A percentile compares a stretch with the other conserved stretches of the same genome.
phyloP scores from a whole-genome alignment of 805 yeast genomes.

The Lipomyces chichibuensis region DNA sequence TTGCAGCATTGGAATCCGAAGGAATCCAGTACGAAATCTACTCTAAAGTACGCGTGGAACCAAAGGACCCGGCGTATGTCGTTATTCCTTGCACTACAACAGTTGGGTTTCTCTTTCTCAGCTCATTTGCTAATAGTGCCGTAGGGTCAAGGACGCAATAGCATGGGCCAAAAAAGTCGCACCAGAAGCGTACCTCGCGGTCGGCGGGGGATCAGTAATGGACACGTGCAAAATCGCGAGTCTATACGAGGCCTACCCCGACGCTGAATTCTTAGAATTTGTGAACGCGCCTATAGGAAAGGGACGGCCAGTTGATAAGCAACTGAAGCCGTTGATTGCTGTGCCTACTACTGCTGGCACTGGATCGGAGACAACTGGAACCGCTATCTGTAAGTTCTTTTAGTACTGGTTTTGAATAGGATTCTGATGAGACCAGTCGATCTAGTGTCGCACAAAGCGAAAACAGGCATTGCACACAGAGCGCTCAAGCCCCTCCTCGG shows the following conservation, averaged over 20 bases:
- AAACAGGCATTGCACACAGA: constrained; percentile 52
- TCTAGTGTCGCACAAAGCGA: constrained; percentile 46
- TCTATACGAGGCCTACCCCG: constrained; percentile 48
- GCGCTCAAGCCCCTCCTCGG: constrained; percentile 51
- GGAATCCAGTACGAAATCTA: constrained; percentile 45
- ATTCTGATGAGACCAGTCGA: constrained; percentile 39
- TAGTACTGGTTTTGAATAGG: not conserved
- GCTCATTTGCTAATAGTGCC: constrained; percentile 11
- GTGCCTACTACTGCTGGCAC: constrained; percentile 54
- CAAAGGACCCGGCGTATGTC: constrained; percentile 41
- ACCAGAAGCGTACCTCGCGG: constrained; percentile 50
- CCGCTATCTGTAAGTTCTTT: constrained; percentile 45
- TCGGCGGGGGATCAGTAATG: constrained; percentile 55
- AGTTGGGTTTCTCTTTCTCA: not conserved
- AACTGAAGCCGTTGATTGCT: constrained; percentile 49
- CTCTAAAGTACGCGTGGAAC: constrained; percentile 47
- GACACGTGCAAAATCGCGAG: constrained; percentile 52
- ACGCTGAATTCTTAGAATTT: constrained; percentile 49
- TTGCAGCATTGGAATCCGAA: constrained; percentile 43
- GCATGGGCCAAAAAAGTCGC: constrained; percentile 44
- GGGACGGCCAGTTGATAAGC: constrained; percentile 44
- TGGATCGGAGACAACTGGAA: constrained; percentile 53
- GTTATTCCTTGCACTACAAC: not conserved
- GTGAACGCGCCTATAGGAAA: constrained; percentile 50
- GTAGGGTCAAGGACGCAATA: constrained; percentile 44